Percentiles rank a stretch among this genome's conserved stretches.
These are phyloP conservation scores for Phylloporus sp. DNA, from an alignment of 1,284 basidiomycete species.

Conservation along the genomic window DNA sequence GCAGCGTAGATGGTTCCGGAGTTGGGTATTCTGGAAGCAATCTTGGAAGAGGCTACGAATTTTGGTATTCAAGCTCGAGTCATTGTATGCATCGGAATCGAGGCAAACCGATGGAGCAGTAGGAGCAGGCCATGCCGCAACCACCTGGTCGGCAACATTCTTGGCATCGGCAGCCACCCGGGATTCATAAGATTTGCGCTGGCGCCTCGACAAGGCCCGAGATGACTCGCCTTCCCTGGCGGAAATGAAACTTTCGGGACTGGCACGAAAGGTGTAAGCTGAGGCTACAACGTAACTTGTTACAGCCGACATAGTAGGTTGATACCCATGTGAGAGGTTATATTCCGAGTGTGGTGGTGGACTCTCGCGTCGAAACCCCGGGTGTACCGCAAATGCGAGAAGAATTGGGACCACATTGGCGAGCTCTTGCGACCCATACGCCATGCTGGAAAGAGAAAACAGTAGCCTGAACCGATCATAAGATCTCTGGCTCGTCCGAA, in stretches of 20 bases:
- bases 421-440: not conserved
- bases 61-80: not conserved
- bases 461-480: not conserved
- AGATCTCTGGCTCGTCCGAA: not conserved
- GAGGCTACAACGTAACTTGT: not conserved
- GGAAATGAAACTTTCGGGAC: not conserved
- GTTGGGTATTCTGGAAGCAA: not conserved
- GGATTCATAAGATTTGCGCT: not conserved
- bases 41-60: not conserved
- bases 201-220: not conserved
- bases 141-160: not conserved
- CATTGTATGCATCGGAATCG: not conserved
- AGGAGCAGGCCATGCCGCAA: not conserved
- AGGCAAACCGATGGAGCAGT: not conserved
- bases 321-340: not conserved
- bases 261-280: not conserved
- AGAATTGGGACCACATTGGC: not conserved
- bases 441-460: not conserved
- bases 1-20: constrained; percentile 13
- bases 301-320: not conserved
- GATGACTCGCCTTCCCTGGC: not conserved
- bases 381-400: not conserved
- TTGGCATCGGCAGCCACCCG: not conserved
- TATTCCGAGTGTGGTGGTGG: not conserved
- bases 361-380: not conserved